phyloP scores from a whole-genome alignment of 148 eudicot genomes.

The Drosera capensis region DNA sequence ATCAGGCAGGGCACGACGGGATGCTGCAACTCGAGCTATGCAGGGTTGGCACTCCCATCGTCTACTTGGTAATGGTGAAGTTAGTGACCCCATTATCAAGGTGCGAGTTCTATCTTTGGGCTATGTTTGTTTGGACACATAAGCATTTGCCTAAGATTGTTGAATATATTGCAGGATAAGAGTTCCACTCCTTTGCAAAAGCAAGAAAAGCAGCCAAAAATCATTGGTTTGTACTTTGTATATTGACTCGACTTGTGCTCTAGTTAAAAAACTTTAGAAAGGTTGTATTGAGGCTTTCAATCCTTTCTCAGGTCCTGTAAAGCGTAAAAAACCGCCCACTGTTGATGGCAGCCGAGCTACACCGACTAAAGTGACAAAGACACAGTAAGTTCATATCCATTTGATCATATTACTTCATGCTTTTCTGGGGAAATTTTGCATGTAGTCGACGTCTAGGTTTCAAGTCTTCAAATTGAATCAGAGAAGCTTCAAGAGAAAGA shows the following conservation, averaged over 20 bases:
- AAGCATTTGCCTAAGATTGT: neutral
- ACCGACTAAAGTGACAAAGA: conserved; percentile 31
- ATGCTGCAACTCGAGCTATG: conserved; percentile 53
- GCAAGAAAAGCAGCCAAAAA: conserved; percentile 69
- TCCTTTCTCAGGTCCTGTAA: conserved; percentile 39
- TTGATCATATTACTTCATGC: too few relatives aligned
- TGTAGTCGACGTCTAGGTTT: too few relatives aligned
- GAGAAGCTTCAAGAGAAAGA: too few relatives aligned
- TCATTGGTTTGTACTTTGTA: conserved; percentile 33
- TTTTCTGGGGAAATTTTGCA: too few relatives aligned
- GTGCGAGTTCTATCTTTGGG: conserved; percentile 10
- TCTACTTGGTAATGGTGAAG: conserved; percentile 74
- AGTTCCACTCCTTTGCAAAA: conserved; percentile 29
- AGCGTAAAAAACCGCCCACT: conserved; percentile 53
- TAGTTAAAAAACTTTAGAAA: neutral
- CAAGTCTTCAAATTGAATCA: too few relatives aligned
- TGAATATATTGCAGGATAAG: conserved; percentile 49
- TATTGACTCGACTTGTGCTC: neutral
- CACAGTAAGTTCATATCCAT: conserved; percentile 73
- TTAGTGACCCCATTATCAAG: conserved; percentile 59
- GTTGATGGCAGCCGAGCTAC: conserved; percentile 40
- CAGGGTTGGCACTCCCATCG: conserved; percentile 77
- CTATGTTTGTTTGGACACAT: neutral
- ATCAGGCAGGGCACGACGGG: conserved; percentile 50
- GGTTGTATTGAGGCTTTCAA: neutral